Evolutionary conservation across 257 asterid genomes (phyloP).

Genomic region (Leonotis leonurus): DNA sequence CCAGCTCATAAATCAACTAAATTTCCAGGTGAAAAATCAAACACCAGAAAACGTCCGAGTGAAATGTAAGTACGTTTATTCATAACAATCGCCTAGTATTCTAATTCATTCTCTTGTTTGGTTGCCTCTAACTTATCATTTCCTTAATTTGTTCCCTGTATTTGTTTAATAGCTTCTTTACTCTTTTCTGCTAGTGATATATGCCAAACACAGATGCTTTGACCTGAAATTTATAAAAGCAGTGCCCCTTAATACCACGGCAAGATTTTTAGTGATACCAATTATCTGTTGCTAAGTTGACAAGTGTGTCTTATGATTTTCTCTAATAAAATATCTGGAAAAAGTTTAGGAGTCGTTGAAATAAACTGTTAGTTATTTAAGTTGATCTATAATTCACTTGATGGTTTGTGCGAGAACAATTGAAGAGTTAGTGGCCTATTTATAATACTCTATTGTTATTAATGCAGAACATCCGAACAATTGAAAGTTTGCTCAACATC

Average conservation of each 20-base stretch:
- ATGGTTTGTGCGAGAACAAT: neutral
- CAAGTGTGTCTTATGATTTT: neutral
- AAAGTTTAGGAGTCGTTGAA: neutral
- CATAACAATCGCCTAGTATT: neutral
- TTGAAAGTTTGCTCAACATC: conserved; percentile 35
- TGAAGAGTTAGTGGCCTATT: neutral
- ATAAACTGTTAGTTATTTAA: neutral
- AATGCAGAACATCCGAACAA: conserved; percentile 38
- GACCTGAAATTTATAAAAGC: neutral
- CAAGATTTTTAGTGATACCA: neutral
- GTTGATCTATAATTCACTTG: neutral
- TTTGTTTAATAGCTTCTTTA: neutral
- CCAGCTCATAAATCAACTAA: conserved; percentile 58
- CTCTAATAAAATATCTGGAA: neutral
- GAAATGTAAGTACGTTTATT: conserved; percentile 33
- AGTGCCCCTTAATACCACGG: neutral
- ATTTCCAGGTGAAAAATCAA: conserved; percentile 69
- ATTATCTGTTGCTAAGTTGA: neutral
- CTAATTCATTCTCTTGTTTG: neutral
- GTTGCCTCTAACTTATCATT: neutral
- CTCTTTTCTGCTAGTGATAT: neutral
- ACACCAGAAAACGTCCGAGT: conserved; percentile 24
- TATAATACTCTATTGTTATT: conserved; percentile 14
- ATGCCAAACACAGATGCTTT: neutral
- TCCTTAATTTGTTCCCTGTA: neutral